These are phyloP conservation scores for Cajanus cajan DNA, from an alignment of 306 rosid genomes.

Conservation along the genomic window DNA sequence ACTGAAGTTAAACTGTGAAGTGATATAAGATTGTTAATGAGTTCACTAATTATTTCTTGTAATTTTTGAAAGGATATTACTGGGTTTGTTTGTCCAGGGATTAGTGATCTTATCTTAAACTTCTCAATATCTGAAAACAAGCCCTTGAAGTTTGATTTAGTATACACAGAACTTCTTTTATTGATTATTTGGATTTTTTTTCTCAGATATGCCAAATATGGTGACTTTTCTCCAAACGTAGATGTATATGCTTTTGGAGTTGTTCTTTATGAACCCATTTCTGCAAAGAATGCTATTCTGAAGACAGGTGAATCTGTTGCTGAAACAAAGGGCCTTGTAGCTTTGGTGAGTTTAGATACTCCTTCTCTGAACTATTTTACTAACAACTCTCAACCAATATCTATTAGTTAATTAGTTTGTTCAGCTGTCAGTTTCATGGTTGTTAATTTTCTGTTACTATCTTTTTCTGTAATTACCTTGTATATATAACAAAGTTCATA, in stretches of 20 bases:
- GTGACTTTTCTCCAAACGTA: conserved; percentile 79
- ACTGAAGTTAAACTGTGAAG: background rate
- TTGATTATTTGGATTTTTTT: conserved; percentile 23
- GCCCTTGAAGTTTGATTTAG: background rate
- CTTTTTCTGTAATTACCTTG: too few species aligned
- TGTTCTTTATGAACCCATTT: conserved; percentile 38
- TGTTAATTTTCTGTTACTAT: too few species aligned
- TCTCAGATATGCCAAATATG: conserved; percentile 79
- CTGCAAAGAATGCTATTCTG: conserved; percentile 80
- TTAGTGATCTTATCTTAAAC: background rate
- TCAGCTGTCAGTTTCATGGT: too few species aligned
- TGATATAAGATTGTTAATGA: background rate
- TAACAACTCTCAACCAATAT: conserved; percentile 6
- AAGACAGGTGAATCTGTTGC: conserved; percentile 41
- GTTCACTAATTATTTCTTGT: background rate
- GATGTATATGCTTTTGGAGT: conserved; percentile 64
- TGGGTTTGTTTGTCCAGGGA: background rate
- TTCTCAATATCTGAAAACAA: background rate
- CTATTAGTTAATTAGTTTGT: too few species aligned
- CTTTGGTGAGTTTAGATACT: conserved; percentile 53
- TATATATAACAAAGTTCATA: too few species aligned
- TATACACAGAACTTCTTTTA: background rate
- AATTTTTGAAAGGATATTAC: background rate
- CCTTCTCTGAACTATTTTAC: background rate
- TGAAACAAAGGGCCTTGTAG: conserved; percentile 77